Evolutionary conservation across 2,329 filamentous ascomycete species (phyloP).

Genomic region (Aureobasidium sp.): DNA sequence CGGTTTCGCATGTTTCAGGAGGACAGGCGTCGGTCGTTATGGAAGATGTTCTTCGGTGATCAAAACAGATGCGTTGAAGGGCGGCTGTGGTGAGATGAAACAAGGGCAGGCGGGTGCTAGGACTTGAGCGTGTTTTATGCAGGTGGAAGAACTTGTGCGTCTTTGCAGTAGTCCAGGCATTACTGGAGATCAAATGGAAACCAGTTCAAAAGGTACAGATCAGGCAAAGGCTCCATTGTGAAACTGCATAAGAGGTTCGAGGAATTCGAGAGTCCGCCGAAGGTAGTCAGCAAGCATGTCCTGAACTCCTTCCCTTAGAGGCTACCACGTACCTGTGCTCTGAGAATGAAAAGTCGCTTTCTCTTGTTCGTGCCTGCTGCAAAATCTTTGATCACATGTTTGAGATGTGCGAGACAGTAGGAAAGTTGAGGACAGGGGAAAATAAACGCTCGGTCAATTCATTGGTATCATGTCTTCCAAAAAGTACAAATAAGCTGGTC

Average conservation of each 20-base stretch:
- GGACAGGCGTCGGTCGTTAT: neutral
- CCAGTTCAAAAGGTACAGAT: neutral
- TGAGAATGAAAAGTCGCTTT: neutral
- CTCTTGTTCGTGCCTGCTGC: neutral
- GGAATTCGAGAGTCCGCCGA: neutral
- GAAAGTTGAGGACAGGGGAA: neutral
- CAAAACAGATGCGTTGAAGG: neutral
- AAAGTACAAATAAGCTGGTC: neutral
- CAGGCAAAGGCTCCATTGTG: neutral
- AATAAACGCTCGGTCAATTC: constrained; percentile 6
- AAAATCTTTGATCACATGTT: neutral
- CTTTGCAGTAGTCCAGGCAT: neutral
- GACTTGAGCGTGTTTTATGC: neutral
- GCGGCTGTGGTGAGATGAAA: neutral
- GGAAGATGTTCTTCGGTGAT: neutral
- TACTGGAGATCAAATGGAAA: neutral
- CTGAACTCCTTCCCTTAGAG: neutral
- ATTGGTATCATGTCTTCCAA: constrained; percentile 10
- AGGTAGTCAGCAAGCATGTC: neutral
- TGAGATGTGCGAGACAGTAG: neutral
- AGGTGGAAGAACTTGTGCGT: neutral
- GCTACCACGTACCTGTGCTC: neutral
- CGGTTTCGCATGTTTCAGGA: neutral
- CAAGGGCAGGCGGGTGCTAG: neutral
- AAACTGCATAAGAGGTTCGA: neutral